Base-by-base conservation (phyloP, 1,139 yeast genomes). In the Suhomyces atakaporum region DNA sequence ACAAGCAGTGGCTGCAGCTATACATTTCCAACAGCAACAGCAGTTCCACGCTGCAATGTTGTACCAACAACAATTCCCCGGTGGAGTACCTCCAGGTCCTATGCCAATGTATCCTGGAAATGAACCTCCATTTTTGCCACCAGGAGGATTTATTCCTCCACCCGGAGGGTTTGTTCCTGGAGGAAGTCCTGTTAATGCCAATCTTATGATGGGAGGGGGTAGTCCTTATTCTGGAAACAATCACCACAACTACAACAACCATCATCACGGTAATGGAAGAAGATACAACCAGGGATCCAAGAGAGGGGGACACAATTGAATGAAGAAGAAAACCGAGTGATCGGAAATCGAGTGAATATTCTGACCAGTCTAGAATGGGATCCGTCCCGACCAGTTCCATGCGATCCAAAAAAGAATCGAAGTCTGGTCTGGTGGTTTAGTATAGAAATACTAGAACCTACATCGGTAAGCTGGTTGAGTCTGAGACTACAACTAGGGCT, bases 41-140 rank as follows among this genome's bases (percentile, higher is more conserved):
- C 72, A 65, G 40, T 53, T 56, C 44, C 66, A 59, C 29, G 66
- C 63, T 18, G 69, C 71, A 7, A 63, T 66, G 67, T 54, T 65
- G 56, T 63, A 63, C 41, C 69, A 66, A 36, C 71, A 60, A 22
- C 42, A 39, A 25, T 54, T 58, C 32, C 50, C 47, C 12, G 51
- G 54, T 9, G 63, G 60, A 11, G 51, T 58, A 25, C 63, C 68
- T 2, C 64, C 64, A 14, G 66, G 65, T 5, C 69, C 62, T 7
- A 47, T 64, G 39, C 60, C 60, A 7, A 60, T 64, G 60, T 63
- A 59, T 40, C 63, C 67, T 3, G 57, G 58, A 7, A 66, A 61
- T 8, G 67, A 63, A 18, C 66, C 63, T 6, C 61, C 49, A 30
- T 60, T 60, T 40, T 36, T 64, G 29, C 68, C 70, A 3, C 69